A percentile compares a stretch with the other conserved stretches of the same genome.
Evolutionary conservation across 176 grass and related monocot genomes (phyloP).

Genomic region (Hordeum marinum): DNA sequence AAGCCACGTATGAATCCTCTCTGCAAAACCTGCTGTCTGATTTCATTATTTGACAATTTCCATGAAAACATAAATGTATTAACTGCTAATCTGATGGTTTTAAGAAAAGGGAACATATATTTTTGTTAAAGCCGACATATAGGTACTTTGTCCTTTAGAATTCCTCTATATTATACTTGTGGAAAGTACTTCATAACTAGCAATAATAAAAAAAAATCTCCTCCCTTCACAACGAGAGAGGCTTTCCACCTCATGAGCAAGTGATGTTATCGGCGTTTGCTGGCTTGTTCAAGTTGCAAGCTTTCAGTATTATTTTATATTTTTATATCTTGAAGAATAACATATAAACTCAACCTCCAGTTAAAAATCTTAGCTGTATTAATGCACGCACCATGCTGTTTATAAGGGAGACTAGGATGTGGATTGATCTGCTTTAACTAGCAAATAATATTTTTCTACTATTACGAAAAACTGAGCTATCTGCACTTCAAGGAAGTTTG

Average conservation of each 20-base stretch:
- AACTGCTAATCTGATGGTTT: constrained; percentile 4
- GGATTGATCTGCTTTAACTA: not conserved
- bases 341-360: constrained; percentile 2
- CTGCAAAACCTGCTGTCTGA: not conserved
- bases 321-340: not conserved
- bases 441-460: not conserved
- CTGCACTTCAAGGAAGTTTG: not conserved
- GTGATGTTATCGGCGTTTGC: not conserved
- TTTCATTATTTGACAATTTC: constrained; percentile 8
- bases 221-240: not conserved
- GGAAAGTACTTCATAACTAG: constrained; percentile 6
- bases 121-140: constrained; percentile 16
- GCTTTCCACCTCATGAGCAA: constrained; percentile 2
- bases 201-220: not conserved
- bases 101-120: not conserved
- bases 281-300: not conserved
- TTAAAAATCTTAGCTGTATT: constrained; percentile 4
- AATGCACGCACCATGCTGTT: not conserved
- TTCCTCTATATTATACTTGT: constrained; percentile 4
- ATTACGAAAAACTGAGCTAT: not conserved
- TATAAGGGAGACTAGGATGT: not conserved
- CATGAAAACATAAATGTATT: constrained; percentile 2
- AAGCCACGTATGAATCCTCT: constrained; percentile 52
- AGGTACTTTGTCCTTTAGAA: not conserved
- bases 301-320: constrained; percentile 15